Evolutionary conservation across 768 basidiomycete species (phyloP).

Genomic region (Mycena filopes): DNA sequence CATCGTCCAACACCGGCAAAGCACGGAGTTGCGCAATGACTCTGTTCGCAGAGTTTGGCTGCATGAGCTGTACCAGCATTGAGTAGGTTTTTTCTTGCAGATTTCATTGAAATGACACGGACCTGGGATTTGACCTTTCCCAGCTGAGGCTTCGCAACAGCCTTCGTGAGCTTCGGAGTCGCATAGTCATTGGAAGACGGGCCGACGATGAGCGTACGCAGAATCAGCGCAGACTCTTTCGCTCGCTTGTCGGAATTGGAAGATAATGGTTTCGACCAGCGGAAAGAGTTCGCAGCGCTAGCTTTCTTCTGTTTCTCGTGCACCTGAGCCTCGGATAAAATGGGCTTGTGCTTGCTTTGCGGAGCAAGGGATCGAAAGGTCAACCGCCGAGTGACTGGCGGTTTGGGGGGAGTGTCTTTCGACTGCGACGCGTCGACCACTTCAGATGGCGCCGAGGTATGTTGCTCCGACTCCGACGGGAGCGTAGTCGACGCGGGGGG

Average conservation of each 20-base stretch:
- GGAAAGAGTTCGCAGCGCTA: slow-evolving; percentile 48
- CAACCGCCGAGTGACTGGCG: slow-evolving; percentile 51
- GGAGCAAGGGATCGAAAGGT: slow-evolving; percentile 59
- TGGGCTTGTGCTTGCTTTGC: slow-evolving; percentile 45
- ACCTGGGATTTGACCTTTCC: slow-evolving; percentile 66
- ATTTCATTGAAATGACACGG: slow-evolving; percentile 5
- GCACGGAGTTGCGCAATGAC: slow-evolving; percentile 76
- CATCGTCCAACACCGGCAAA: slow-evolving; percentile 61
- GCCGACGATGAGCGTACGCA: slow-evolving; percentile 79
- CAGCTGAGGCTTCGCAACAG: slow-evolving; percentile 61
- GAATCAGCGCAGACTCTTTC: slow-evolving; percentile 67
- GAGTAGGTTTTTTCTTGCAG: too few relatives aligned
- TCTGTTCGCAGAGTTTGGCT: slow-evolving; percentile 74
- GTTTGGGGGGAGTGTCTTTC: slow-evolving; percentile 26
- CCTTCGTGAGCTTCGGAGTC: slow-evolving; percentile 51
- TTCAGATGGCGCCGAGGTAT: background rate
- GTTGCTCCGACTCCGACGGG: slow-evolving; percentile 12
- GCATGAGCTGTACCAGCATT: slow-evolving; percentile 71
- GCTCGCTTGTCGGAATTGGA: slow-evolving; percentile 68
- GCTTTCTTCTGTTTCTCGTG: slow-evolving; percentile 54
- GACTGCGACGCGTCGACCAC: slow-evolving; percentile 2
- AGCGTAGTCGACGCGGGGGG: background rate
- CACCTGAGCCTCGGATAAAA: slow-evolving; percentile 49
- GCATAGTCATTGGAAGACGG: slow-evolving; percentile 43
- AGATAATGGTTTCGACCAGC: slow-evolving; percentile 38